Evolutionary conservation across 2,329 filamentous ascomycete species (phyloP).

Genomic region (Lachnum nothofagi): DNA sequence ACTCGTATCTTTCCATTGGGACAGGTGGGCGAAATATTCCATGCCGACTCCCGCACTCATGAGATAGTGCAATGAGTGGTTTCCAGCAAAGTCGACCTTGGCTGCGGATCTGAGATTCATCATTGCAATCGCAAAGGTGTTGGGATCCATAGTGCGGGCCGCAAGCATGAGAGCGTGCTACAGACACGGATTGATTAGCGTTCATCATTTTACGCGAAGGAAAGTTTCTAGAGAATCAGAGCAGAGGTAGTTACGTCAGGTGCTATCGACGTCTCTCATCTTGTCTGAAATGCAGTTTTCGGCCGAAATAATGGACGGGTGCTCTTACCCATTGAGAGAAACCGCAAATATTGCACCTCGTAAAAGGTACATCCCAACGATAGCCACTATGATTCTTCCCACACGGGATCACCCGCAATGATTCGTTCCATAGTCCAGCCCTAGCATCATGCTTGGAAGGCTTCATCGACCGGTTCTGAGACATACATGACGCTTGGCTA

Average conservation of each 20-base stretch:
- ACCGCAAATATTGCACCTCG: conserved; percentile 17
- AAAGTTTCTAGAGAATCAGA: no score
- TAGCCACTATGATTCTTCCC: conserved; percentile 18
- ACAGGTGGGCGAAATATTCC: conserved; percentile 18
- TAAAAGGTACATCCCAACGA: conserved; percentile 17
- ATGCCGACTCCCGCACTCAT: conserved; percentile 24
- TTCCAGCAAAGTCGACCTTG: conserved; percentile 22
- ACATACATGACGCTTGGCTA: not conserved
- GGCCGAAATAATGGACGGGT: no score
- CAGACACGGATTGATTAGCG: no score
- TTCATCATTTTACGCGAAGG: no score
- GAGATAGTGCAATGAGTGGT: conserved; percentile 20
- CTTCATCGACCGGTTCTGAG: conserved; percentile 4
- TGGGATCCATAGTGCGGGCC: conserved; percentile 15
- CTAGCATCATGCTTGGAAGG: conserved; percentile 19
- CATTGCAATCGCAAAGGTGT: conserved; percentile 14
- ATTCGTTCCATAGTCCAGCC: conserved; percentile 19
- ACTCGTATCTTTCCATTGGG: conserved; percentile 8
- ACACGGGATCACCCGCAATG: conserved; percentile 22
- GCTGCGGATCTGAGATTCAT: conserved; percentile 7
- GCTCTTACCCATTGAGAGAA: conserved; percentile 15
- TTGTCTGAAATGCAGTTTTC: no score
- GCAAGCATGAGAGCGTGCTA: conserved; percentile 23
- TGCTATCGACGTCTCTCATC: no score
- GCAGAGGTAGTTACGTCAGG: no score